These are phyloP conservation scores for Neurospora pannonica DNA, from an alignment of 495 filamentous ascomycete genomes.

Conservation along the genomic window DNA sequence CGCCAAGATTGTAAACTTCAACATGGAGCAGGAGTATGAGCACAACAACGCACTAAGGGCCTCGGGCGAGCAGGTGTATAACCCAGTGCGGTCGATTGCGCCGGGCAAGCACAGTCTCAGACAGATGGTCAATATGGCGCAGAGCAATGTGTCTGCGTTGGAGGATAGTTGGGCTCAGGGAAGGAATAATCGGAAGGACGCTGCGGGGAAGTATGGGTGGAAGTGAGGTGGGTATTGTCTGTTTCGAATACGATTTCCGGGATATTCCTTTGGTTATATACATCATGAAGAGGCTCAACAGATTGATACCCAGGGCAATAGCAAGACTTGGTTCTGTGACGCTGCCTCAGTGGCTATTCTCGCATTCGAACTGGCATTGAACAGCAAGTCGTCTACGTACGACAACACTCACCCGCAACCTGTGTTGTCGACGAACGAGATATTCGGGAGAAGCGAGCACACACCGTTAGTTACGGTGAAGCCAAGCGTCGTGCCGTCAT, in stretches of 20 bases:
- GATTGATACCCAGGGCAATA: neutral
- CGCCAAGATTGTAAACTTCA: slow-evolving; percentile 61
- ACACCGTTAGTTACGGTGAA: no score
- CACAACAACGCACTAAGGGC: slow-evolving; percentile 69
- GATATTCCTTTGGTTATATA: neutral
- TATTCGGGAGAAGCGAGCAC: no score
- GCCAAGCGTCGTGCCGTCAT: no score
- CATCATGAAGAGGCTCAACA: neutral
- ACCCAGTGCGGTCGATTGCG: slow-evolving; percentile 75
- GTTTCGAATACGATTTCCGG: slow-evolving; percentile 16
- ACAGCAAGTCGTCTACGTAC: neutral
- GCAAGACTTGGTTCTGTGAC: neutral
- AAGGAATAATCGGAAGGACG: slow-evolving; percentile 64
- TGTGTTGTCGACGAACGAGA: no score
- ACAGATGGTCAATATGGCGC: slow-evolving; percentile 75
- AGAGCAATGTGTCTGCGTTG: slow-evolving; percentile 68
- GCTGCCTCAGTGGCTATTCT: no score
- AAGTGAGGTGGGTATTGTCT: neutral
- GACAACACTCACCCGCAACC: neutral
- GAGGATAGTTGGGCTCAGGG: slow-evolving; percentile 82
- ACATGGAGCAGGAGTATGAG: slow-evolving; percentile 76
- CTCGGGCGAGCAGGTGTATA: slow-evolving; percentile 59
- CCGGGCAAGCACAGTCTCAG: slow-evolving; percentile 81
- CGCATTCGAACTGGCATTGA: neutral
- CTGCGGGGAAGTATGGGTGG: slow-evolving; percentile 76